Conservation (phyloP, 768 basidiomycete genomes). For the Gloeostereum incarnatum region DNA sequence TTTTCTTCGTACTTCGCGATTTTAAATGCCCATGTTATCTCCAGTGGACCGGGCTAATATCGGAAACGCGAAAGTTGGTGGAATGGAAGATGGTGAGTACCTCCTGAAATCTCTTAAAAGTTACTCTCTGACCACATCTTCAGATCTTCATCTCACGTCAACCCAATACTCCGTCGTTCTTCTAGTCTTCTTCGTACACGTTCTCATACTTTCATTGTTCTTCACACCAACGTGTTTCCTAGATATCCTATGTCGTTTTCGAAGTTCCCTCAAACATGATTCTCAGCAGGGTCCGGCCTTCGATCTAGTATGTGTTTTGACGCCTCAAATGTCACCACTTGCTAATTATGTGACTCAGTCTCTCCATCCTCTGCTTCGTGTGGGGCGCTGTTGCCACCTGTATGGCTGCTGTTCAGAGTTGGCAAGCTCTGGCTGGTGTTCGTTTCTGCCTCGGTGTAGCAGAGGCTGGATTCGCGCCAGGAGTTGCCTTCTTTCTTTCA, state of each 20-base stretch:
- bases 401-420: conserved; percentile 14
- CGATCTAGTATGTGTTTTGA: conserved; percentile 4
- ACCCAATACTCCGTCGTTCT: conserved; percentile 10
- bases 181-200: conserved; percentile 10
- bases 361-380: conserved; percentile 9
- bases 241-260: conserved; percentile 14
- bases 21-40: too few relatives aligned
- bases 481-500: conserved; percentile 18
- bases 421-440: conserved; percentile 13
- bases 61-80: conserved; percentile 9
- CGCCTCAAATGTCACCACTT: too few relatives aligned
- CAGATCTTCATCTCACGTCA: conserved; percentile 6
- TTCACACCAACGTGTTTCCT: too few relatives aligned
- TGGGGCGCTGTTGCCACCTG: conserved; percentile 21
- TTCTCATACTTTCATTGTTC: too few relatives aligned
- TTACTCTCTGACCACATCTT: too few relatives aligned
- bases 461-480: conserved; percentile 30
- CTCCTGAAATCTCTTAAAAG: too few relatives aligned
- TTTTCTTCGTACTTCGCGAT: too few relatives aligned
- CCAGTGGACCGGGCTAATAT: conserved; percentile 13
- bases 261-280: conserved; percentile 17
- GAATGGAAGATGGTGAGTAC: too few relatives aligned
- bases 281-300: conserved; percentile 11
- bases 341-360: conserved; percentile 9
- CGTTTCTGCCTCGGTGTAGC: conserved; percentile 18